Evolutionary conservation across 441 rosid genomes (phyloP).

Genomic region (Melianthus villosus): DNA sequence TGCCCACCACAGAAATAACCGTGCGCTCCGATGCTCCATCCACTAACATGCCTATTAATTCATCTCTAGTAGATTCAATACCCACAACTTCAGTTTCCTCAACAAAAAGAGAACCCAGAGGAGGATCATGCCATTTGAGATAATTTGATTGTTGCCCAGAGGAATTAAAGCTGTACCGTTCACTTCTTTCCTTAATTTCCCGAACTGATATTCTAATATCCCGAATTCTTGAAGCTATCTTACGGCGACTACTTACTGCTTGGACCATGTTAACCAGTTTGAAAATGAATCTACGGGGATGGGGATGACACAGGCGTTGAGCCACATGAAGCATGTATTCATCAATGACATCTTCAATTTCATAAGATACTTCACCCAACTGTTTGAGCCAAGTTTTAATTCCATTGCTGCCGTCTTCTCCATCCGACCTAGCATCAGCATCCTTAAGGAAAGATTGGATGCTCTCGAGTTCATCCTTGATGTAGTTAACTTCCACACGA

Average conservation of each 20-base stretch:
- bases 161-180: slow-evolving; percentile 1
- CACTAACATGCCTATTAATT: neutral
- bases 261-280: neutral
- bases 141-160: neutral
- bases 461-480: slow-evolving; percentile 2
- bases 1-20: neutral
- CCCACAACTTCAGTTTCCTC: neutral
- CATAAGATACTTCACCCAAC: slow-evolving; percentile 6
- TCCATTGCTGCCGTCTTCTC: neutral
- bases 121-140: neutral
- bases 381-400: slow-evolving; percentile 6
- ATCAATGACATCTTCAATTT: slow-evolving; percentile 12
- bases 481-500: neutral
- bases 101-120: slow-evolving; percentile 3
- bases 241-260: neutral
- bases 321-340: slow-evolving; percentile 7
- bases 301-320: no score
- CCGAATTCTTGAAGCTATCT: slow-evolving; percentile 1
- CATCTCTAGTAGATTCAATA: neutral
- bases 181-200: neutral
- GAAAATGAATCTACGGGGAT: neutral
- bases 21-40: neutral
- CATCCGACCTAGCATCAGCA: slow-evolving; percentile 4
- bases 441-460: slow-evolving; percentile 10
- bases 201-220: neutral